Evolutionary conservation across 805 yeast genomes (phyloP).

Genomic region (Saturnispora sekii): DNA sequence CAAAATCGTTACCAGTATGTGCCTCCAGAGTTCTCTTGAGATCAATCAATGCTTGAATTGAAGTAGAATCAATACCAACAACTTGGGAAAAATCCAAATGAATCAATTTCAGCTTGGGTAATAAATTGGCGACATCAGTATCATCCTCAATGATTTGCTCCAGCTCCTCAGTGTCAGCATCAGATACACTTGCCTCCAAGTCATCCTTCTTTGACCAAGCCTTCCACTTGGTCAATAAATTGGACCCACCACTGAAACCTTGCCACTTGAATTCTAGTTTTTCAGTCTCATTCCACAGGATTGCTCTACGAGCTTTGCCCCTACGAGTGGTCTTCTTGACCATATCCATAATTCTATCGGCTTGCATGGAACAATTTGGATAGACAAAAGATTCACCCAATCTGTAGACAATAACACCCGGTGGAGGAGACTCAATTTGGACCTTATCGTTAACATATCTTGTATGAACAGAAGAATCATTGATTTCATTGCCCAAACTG

Average conservation of each 20-base stretch:
- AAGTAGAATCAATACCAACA: conserved; percentile 68
- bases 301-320: conserved; percentile 40
- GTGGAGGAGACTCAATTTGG: conserved; percentile 68
- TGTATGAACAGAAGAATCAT: conserved; percentile 25
- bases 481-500: conserved; percentile 7
- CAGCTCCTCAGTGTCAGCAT: background rate
- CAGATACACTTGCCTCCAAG: background rate
- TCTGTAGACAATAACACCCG: conserved; percentile 81
- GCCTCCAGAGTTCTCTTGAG: conserved; percentile 59
- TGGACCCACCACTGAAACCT: background rate
- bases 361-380: conserved; percentile 68
- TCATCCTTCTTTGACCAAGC: conserved; percentile 4
- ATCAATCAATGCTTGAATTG: conserved; percentile 70
- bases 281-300: conserved; percentile 90
- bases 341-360: conserved; percentile 59
- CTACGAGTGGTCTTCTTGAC: conserved; percentile 52
- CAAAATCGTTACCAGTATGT: conserved; percentile 76
- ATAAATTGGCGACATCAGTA: conserved; percentile 15
- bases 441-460: conserved; percentile 43
- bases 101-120: conserved; percentile 56
- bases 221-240: conserved; percentile 18
- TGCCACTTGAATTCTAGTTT: conserved; percentile 29
- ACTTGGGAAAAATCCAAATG: conserved; percentile 79
- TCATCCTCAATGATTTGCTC: background rate
- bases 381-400: conserved; percentile 75